Conservation (phyloP, 2,329 filamentous ascomycete species). For the Furcasterigmium sp. region DNA sequence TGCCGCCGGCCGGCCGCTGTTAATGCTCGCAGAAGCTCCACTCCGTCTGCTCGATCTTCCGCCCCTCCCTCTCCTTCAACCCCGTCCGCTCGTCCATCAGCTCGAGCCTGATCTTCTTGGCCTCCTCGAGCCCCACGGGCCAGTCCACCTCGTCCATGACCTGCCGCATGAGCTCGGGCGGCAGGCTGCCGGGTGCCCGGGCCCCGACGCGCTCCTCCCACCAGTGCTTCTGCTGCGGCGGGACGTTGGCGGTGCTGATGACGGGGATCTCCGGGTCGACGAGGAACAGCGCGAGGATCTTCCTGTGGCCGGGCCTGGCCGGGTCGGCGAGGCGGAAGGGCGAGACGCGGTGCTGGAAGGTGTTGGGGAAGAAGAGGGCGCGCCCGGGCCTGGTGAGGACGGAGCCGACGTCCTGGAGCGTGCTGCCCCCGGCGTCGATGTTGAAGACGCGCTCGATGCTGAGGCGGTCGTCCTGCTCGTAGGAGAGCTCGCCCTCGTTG, state of each 20-base stretch:
- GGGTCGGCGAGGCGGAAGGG: constrained; percentile 47
- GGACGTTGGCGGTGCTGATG: constrained; percentile 38
- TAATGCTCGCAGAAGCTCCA: constrained; percentile 21
- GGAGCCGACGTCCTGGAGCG: constrained; percentile 37
- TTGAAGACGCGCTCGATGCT: constrained; percentile 29
- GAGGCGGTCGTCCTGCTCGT: constrained; percentile 25
- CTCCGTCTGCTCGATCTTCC: not conserved
- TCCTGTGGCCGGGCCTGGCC: constrained; percentile 49
- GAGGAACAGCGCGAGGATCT: constrained; percentile 55
- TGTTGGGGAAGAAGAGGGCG: constrained; percentile 52
- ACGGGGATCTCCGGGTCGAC: constrained; percentile 48
- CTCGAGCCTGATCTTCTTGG: constrained; percentile 16
- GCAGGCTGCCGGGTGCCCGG: constrained; percentile 7
- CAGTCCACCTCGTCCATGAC: constrained; percentile 15
- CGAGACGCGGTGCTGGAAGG: constrained; percentile 44
- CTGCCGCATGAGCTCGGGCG: constrained; percentile 15
- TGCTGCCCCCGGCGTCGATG: constrained; percentile 12
- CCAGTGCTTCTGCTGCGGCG: constrained; percentile 36
- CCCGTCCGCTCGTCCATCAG: constrained; percentile 20
- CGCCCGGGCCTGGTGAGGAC: constrained; percentile 40
- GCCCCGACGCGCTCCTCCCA: constrained; percentile 14
- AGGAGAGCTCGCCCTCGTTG: constrained; percentile 15
- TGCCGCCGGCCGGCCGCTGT: no score
- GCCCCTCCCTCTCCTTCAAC: constrained; percentile 5
- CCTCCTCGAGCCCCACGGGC: constrained; percentile 15